Conservation (phyloP, 345 rosid species). For the Euphorbia peplus region DNA sequence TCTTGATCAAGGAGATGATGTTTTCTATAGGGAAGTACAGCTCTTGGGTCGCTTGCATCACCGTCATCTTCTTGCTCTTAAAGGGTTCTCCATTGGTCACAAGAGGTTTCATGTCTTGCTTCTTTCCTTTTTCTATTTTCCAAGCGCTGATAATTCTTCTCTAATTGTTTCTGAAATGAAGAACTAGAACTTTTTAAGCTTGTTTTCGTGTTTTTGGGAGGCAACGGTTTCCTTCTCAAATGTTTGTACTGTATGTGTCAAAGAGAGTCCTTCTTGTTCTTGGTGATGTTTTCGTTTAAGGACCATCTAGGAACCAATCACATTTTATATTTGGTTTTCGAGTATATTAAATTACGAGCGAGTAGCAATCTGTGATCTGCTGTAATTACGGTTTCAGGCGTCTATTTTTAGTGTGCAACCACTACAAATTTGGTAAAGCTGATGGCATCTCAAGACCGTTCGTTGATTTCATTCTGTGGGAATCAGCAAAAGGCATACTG, state of each 20-base stretch:
- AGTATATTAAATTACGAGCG: no score
- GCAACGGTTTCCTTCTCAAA: no score
- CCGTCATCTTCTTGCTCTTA: slow-evolving; percentile 86
- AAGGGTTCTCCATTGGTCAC: slow-evolving; percentile 66
- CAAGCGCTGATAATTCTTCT: background rate
- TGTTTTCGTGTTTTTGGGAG: background rate
- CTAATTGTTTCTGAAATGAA: background rate
- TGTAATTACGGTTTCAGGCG: background rate
- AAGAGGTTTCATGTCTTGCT: slow-evolving; percentile 43
- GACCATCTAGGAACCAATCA: background rate
- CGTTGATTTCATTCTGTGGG: background rate
- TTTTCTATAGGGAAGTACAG: slow-evolving; percentile 65
- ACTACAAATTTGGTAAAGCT: background rate
- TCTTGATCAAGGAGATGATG: slow-evolving; percentile 44
- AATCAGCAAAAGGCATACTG: background rate
- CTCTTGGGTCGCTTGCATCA: slow-evolving; percentile 80
- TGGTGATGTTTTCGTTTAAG: background rate
- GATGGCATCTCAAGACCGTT: background rate
- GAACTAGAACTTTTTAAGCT: background rate
- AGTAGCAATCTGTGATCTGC: background rate
- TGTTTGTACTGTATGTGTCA: background rate
- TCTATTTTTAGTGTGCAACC: background rate
- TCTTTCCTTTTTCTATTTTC: background rate
- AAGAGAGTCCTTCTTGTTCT: background rate
- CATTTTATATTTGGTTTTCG: background rate